Evolutionary conservation across 495 filamentous ascomycete species (phyloP).

Genomic region (Trichoderma erinaceum): DNA sequence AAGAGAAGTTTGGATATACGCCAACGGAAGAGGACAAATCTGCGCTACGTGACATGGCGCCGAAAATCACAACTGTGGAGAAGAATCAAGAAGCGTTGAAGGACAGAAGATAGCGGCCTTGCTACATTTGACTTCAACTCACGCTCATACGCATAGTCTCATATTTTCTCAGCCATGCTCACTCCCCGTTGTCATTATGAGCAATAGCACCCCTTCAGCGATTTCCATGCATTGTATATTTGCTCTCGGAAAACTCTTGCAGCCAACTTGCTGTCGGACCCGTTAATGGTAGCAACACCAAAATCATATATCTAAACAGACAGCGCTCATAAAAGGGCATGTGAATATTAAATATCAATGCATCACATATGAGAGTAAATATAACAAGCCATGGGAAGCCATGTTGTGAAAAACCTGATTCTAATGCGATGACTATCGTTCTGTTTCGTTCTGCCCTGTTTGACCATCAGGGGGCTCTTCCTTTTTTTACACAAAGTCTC

Average conservation of each 20-base stretch:
- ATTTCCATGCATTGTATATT: no score
- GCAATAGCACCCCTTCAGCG: no score
- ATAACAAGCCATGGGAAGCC: neutral
- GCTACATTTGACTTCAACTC: neutral
- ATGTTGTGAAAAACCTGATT: neutral
- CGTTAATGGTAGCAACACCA: no score
- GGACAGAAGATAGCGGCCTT: neutral
- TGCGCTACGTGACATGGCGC: conserved; percentile 31
- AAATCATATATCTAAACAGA: no score
- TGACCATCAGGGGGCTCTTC: neutral
- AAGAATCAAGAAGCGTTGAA: conserved; percentile 2
- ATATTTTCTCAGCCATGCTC: no score
- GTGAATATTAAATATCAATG: no score
- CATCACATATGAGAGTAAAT: neutral
- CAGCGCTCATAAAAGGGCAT: no score
- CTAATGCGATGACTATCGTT: neutral
- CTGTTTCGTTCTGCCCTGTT: neutral
- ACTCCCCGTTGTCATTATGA: no score
- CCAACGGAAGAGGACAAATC: conserved; percentile 41
- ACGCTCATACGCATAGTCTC: neutral
- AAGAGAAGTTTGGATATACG: conserved; percentile 36
- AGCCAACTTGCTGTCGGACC: no score
- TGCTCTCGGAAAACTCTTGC: no score
- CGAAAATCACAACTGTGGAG: conserved; percentile 29
- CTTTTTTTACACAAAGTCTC: neutral